These are phyloP conservation scores for Dendryphion nanum DNA, from an alignment of 2,329 filamentous ascomycete species.

Conservation along the genomic window DNA sequence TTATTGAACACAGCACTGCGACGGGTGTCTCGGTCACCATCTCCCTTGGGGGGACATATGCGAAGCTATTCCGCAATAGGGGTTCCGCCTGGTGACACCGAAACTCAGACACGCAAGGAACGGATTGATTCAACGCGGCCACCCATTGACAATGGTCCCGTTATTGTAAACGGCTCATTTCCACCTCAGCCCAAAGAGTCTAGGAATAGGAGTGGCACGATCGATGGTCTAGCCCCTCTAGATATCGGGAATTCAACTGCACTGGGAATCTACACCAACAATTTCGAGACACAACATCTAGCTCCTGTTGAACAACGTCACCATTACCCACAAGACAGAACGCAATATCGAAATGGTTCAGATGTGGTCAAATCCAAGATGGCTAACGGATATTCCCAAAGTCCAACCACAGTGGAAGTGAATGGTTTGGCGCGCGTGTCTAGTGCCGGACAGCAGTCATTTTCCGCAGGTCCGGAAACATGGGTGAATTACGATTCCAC, in stretches of 20 bases:
- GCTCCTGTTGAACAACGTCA: constrained; percentile 29
- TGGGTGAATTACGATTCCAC: constrained; percentile 26
- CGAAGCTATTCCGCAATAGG: constrained; percentile 40
- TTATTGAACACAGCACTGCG: constrained; percentile 37
- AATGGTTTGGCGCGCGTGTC: constrained; percentile 22
- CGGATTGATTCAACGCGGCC: constrained; percentile 27
- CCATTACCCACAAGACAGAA: constrained; percentile 29
- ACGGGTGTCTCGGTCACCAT: constrained; percentile 46
- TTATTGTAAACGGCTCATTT: constrained; percentile 43
- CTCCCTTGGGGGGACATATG: constrained; percentile 44
- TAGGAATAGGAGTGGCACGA: constrained; percentile 22
- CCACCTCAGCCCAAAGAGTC: constrained; percentile 26
- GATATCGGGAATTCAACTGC: constrained; percentile 17
- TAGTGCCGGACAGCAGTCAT: constrained; percentile 25
- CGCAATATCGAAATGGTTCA: constrained; percentile 27
- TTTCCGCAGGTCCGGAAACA: constrained; percentile 23
- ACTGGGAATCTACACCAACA: constrained; percentile 24
- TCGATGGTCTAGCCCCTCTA: constrained; percentile 18
- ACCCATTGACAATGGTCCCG: constrained; percentile 29
- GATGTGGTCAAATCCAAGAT: constrained; percentile 19
- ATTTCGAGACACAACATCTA: constrained; percentile 23
- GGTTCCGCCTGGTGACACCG: constrained; percentile 10
- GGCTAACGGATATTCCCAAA: constrained; percentile 26
- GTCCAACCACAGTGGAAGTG: constrained; percentile 12
- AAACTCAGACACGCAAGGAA: constrained; percentile 21